Base-by-base conservation (phyloP, 2,329 filamentous ascomycete species). In the Aquanectria penicillioides region DNA sequence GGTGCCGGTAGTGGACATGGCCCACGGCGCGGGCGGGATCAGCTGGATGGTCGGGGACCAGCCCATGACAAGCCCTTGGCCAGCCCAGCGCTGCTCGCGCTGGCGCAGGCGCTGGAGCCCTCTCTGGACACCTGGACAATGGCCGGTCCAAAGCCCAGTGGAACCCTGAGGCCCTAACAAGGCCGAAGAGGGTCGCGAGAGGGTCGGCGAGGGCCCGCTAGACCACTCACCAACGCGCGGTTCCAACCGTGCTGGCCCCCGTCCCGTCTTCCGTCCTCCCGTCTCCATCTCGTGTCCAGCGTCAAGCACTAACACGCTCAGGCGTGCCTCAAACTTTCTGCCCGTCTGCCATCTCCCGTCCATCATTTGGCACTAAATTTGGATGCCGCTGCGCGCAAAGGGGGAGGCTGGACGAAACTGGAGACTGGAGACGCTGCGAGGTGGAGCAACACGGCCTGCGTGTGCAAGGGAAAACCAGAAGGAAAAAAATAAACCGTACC, bases 191-290 rank as follows among this genome's bases (percentile, higher is more conserved):
- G 43, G 31, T 58, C 59, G 51, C n/a, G 43, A 57, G 43, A 62
- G 56, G 66, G 46, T 54, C 29, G 33, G 41, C 37, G 41, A 56
- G 33, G 57, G 43, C 44, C 63, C 20, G 40, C 33, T 15, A 43
- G 28, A 31, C 59, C 44, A 59, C 59, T 53, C 52, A 36, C 53
- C 52, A 53, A 55, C 48, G 62, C 57, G 67, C 67, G 67, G 65
- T 67, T 57, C 67, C 61, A 69, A 67, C 67, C 66, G 67, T 66
- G 59, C 64, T 67, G 53, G 54, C 56, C 66, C 66, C 61, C 61
- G 58, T 70, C 68, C 68, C 68, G 68, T 62, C 55, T 55, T 60
- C 62, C 64, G 62, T 56, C 66, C 58, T 70, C 66, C 68, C 68
- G 52, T 48, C 38, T 46, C 53, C 33, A n/a, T n/a, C n/a, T n/a